phyloP scores from a whole-genome alignment of 495 filamentous ascomycete genomes.

The Melanomma pulvis-pyrius region DNA sequence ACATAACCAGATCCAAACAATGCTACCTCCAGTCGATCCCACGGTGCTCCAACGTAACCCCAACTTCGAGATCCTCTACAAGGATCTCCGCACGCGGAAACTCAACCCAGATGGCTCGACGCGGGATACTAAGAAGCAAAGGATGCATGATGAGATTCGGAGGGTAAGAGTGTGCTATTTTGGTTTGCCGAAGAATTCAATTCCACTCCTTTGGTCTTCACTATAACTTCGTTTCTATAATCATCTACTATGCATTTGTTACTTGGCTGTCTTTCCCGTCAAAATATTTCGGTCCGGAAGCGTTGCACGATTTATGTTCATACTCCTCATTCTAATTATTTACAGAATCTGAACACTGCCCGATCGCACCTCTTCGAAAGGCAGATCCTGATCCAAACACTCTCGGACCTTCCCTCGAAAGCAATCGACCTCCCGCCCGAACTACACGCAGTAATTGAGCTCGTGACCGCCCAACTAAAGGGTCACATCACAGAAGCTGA shows the following conservation, averaged over 20 bases:
- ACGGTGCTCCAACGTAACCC: constrained; percentile 43
- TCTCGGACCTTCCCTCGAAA: constrained; percentile 34
- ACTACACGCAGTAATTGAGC: constrained; percentile 40
- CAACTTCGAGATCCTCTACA: constrained; percentile 45
- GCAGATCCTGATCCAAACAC: constrained; percentile 26
- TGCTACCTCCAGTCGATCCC: constrained; percentile 46
- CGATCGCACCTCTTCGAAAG: constrained; percentile 3
- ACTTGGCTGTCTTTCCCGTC: neutral
- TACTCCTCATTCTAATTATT: neutral
- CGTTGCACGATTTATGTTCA: neutral
- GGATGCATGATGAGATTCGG: constrained; percentile 36
- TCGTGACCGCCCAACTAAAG: constrained; percentile 35
- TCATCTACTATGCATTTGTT: neutral
- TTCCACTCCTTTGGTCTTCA: neutral
- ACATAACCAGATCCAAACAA: constrained; percentile 4
- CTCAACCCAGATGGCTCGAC: constrained; percentile 47
- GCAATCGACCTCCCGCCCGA: constrained; percentile 26
- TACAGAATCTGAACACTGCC: constrained; percentile 32
- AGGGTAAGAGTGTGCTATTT: constrained; percentile 29
- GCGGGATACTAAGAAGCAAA: constrained; percentile 39
- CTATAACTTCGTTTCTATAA: neutral
- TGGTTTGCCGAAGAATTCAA: too few relatives aligned
- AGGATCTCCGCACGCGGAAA: constrained; percentile 41
- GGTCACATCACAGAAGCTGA: constrained; percentile 33
- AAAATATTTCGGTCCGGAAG: neutral